Conservation (phyloP, 805 yeast genomes). For the Lipomyces yamanashiensis region DNA sequence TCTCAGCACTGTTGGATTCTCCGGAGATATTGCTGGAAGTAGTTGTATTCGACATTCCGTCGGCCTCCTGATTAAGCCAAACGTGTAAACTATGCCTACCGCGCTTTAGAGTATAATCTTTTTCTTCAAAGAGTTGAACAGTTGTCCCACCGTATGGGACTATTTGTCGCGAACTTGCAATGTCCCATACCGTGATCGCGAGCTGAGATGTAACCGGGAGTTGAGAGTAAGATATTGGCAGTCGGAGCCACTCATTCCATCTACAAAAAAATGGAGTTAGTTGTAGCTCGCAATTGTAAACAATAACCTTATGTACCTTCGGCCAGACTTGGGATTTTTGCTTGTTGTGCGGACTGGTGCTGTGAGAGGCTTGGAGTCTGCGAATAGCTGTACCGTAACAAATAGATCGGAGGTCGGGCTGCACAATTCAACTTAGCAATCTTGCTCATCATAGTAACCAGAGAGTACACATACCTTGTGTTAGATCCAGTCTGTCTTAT, state of each 20-base stretch:
- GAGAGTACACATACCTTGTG: slow-evolving; percentile 39
- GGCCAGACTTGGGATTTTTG: slow-evolving; percentile 49
- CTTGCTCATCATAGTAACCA: background rate
- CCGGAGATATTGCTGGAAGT: slow-evolving; percentile 40
- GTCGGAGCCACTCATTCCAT: slow-evolving; percentile 74
- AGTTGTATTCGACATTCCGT: slow-evolving; percentile 41
- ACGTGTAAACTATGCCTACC: slow-evolving; percentile 69
- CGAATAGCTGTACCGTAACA: slow-evolving; percentile 54
- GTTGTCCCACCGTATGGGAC: slow-evolving; percentile 65
- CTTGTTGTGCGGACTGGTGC: slow-evolving; percentile 57
- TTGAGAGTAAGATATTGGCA: slow-evolving; percentile 75
- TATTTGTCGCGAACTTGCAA: slow-evolving; percentile 55
- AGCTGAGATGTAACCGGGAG: slow-evolving; percentile 67
- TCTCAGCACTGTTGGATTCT: slow-evolving; percentile 57
- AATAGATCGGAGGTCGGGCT: slow-evolving; percentile 44
- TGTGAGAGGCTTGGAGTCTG: slow-evolving; percentile 54
- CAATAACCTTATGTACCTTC: slow-evolving; percentile 16
- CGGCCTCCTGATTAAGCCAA: slow-evolving; percentile 48
- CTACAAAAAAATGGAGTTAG: slow-evolving; percentile 34
- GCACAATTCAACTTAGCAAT: background rate
- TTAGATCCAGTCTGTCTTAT: slow-evolving; percentile 51
- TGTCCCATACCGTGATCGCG: slow-evolving; percentile 70
- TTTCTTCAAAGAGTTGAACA: slow-evolving; percentile 60
- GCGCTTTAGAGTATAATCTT: slow-evolving; percentile 63
- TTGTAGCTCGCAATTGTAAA: background rate